Base-by-base conservation (phyloP, 768 basidiomycete genomes). In the Russula lepida region DNA sequence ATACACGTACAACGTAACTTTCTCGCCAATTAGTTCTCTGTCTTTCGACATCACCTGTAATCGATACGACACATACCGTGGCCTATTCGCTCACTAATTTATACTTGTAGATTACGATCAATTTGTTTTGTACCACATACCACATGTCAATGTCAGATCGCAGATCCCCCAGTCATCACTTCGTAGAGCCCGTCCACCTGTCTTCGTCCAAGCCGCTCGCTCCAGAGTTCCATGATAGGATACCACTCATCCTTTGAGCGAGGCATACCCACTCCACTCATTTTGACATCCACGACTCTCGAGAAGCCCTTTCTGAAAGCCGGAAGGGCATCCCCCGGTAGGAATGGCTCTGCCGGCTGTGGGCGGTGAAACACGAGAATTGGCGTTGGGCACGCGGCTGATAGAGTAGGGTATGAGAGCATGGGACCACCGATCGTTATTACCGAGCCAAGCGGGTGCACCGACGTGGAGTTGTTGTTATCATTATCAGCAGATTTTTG, bases 161-260 rank as follows among this genome's bases (percentile, higher is more conserved):
- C 56, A 4, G 66, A 49, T 7, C 56, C 60, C 2, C 73, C 68
- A 9, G 68, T 79, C 78, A 85, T 79, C 9, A 92, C 84, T 64
- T 90, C 85, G 60, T 86, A 88, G 60, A 88, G 67, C 11, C 84
- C 87, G 5, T 84, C 80, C 33, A 71, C 68, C 64, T 79, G 78
- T 68, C 86, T 79, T 63, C 76, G 78, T 1, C 73, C 75, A 19
- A 94, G 74, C 43, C 73, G 72, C 68, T 84, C 81, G 66, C 90
- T 88, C 92, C 92, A 95, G 72, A 93, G 92, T 60, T 78, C 75
- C 89, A 95, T 93, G 49, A 94, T 80, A 1, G 84, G 84, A 68
- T 83, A 80, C 91, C 90, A 94, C 67, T 93, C 90, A 12, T 83
- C 82, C 66, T 75, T 81, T 30, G 84, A 85, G 4, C 79, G 74